Evolutionary conservation across 1,139 yeast genomes (phyloP).

Genomic region (Debaryomyces subglobosus): DNA sequence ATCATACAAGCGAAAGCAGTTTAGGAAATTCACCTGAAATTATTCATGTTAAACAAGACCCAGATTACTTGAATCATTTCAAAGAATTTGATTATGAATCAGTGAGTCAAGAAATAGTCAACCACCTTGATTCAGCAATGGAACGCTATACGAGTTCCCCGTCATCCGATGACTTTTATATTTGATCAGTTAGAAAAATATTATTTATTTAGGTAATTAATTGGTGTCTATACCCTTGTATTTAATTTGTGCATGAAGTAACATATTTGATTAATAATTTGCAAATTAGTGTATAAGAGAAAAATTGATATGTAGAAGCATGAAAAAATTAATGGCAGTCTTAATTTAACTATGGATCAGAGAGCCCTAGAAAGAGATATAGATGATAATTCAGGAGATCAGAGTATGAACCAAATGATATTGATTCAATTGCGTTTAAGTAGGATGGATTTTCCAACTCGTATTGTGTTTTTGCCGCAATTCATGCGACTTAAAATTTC

Average conservation of each 20-base stretch:
- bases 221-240: background rate
- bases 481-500: background rate
- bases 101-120: constrained; percentile 10
- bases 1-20: background rate
- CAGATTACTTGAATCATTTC: constrained; percentile 4
- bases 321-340: background rate
- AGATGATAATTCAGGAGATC: background rate
- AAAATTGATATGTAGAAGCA: background rate
- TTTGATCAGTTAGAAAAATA: background rate
- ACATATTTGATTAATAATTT: too few species aligned
- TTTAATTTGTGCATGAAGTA: too few species aligned
- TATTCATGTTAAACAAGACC: constrained; percentile 5
- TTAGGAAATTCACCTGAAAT: background rate
- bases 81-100: constrained; percentile 8
- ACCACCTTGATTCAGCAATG: constrained; percentile 8
- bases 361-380: too few species aligned
- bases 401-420: background rate
- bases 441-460: background rate
- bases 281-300: background rate
- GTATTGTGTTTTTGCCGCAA: constrained; percentile 5
- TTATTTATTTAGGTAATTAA: background rate
- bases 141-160: constrained; percentile 7
- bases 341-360: background rate
- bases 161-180: constrained; percentile 7
- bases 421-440: background rate